Percentiles rank a stretch among this genome's conserved stretches.
Evolutionary conservation across 768 basidiomycete genomes (phyloP).

Genomic region (Leccinum ochraceum): DNA sequence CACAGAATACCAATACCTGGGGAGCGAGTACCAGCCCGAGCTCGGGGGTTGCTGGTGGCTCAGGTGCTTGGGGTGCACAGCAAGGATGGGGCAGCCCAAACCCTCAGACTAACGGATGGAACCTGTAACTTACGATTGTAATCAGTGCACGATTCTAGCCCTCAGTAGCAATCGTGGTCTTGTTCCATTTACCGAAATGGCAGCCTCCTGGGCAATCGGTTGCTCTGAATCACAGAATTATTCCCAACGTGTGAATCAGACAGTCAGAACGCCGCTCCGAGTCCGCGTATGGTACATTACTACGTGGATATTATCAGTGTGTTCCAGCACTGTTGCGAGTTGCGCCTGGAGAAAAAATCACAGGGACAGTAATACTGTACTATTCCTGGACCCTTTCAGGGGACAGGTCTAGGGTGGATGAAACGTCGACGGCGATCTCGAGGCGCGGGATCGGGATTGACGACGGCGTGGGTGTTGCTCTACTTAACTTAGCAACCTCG

Average conservation of each 20-base stretch:
- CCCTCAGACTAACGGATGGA: conserved; percentile 58
- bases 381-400: too few relatives aligned
- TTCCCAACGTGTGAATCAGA: background rate
- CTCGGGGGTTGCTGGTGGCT: conserved; percentile 15
- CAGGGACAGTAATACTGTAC: too few relatives aligned
- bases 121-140: conserved; percentile 23
- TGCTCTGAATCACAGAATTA: background rate
- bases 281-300: too few relatives aligned
- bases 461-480: too few relatives aligned
- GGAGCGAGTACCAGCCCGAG: conserved; percentile 38
- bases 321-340: too few relatives aligned
- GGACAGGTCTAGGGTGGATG: too few relatives aligned
- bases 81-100: conserved; percentile 53
- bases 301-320: too few relatives aligned
- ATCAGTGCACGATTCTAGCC: background rate
- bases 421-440: too few relatives aligned
- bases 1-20: conserved; percentile 34
- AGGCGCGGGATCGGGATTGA: too few relatives aligned
- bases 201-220: background rate
- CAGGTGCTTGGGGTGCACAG: conserved; percentile 31
- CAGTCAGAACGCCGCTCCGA: background rate
- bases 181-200: background rate
- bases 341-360: too few relatives aligned
- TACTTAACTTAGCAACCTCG: too few relatives aligned
- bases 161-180: background rate